Percentiles rank a stretch among this genome's conserved stretches.
Conservation (phyloP, 148 eudicot genomes). For the Fagopyrum esculentum region DNA sequence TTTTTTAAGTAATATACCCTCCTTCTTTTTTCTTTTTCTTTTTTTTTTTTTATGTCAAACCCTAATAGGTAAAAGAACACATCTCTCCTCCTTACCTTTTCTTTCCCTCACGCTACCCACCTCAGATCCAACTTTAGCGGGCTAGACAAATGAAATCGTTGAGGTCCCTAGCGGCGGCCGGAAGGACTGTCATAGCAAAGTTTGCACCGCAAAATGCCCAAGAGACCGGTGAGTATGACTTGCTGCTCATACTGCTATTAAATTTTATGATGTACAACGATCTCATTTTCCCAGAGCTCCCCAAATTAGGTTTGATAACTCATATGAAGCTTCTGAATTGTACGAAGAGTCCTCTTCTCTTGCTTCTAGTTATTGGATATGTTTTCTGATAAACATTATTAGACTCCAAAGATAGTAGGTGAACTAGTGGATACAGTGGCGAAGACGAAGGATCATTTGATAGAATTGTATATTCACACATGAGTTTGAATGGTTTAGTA, state of each 20-base stretch:
- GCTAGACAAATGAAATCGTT: slow-evolving; percentile 41
- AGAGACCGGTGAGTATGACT: slow-evolving; percentile 33
- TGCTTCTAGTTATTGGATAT: no score
- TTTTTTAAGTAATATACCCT: no score
- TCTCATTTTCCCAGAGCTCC: slow-evolving; percentile 16
- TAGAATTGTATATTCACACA: slow-evolving; percentile 7
- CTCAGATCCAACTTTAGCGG: no score
- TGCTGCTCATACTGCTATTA: slow-evolving; percentile 9
- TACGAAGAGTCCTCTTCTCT: no score
- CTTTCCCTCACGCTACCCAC: no score
- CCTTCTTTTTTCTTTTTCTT: no score
- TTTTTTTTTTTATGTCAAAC: no score
- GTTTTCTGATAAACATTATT: no score
- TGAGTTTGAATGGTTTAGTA: slow-evolving; percentile 33
- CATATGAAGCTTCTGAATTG: not conserved
- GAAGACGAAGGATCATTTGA: slow-evolving; percentile 17
- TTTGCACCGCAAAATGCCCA: slow-evolving; percentile 81
- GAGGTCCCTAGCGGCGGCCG: slow-evolving; percentile 87
- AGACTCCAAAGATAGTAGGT: no score
- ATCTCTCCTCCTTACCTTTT: no score
- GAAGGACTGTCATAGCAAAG: slow-evolving; percentile 83
- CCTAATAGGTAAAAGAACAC: no score
- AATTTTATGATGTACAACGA: no score
- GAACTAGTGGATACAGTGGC: slow-evolving; percentile 21
- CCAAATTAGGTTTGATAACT: slow-evolving; percentile 31